Evolutionary conservation across 805 yeast genomes (phyloP).

Genomic region (Monosporozyma aerobia): DNA sequence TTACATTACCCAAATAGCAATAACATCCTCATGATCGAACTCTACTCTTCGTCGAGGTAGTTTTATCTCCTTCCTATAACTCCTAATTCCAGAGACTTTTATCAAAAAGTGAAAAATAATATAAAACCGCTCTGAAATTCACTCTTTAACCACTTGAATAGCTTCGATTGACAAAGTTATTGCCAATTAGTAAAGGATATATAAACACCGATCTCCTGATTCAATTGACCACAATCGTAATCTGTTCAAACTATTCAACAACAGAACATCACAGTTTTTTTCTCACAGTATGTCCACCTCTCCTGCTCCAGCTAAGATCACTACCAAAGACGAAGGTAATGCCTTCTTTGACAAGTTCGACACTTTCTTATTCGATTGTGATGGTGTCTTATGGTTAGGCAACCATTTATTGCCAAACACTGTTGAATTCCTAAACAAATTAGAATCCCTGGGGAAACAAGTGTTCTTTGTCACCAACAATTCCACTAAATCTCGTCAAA

Average conservation of each 20-base stretch:
- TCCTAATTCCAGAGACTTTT: neutral
- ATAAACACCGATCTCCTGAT: neutral
- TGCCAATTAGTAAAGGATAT: neutral
- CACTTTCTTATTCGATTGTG: conserved; percentile 90
- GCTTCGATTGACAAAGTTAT: neutral
- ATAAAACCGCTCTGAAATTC: neutral
- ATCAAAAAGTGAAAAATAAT: neutral
- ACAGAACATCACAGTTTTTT: too few relatives aligned
- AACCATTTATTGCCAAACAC: conserved; percentile 69
- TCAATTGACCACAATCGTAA: neutral
- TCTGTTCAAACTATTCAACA: too few relatives aligned
- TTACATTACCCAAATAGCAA: too few relatives aligned
- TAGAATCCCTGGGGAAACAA: conserved; percentile 49
- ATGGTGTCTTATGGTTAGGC: conserved; percentile 95
- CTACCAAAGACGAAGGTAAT: conserved; percentile 39
- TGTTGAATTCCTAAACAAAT: conserved; percentile 59
- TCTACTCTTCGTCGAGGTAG: too few relatives aligned
- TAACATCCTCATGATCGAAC: too few relatives aligned
- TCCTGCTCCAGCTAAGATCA: conserved; percentile 38
- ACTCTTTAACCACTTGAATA: too few relatives aligned
- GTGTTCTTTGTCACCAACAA: conserved; percentile 90
- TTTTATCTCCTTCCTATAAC: neutral
- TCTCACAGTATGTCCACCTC: neutral
- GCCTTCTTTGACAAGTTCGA: conserved; percentile 58
- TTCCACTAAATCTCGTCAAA: conserved; percentile 78